phyloP scores from a whole-genome alignment of 352 stramenopile species.

The Globisporangium paroecandrum region DNA sequence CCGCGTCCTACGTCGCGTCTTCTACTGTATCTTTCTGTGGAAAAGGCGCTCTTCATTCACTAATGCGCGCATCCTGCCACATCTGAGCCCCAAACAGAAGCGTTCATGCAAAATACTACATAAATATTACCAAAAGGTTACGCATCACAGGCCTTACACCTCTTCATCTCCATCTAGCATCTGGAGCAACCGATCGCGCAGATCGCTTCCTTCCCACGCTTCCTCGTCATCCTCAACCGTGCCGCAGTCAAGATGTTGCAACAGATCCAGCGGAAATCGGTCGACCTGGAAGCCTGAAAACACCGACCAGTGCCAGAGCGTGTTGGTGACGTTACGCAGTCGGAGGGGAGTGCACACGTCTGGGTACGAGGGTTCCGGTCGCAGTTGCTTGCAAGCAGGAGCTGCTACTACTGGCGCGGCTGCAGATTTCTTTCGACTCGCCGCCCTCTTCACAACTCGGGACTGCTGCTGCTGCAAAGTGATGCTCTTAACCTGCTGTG shows the following conservation, averaged over 20 bases:
- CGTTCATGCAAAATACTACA: background rate
- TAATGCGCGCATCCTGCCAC: too few relatives aligned
- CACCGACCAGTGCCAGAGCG: slow-evolving; percentile 34
- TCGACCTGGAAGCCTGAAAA: slow-evolving; percentile 27
- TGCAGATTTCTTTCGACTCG: slow-evolving; percentile 1
- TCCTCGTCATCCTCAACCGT: background rate
- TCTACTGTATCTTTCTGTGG: too few relatives aligned
- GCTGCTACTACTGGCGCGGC: background rate
- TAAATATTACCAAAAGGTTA: background rate
- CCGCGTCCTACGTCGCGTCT: too few relatives aligned
- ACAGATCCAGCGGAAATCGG: background rate
- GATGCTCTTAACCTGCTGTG: slow-evolving; percentile 32
- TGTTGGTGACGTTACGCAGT: slow-evolving; percentile 29
- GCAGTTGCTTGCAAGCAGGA: background rate
- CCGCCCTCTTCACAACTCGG: background rate
- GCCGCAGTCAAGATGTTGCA: background rate
- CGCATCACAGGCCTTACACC: background rate
- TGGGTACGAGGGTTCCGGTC: background rate
- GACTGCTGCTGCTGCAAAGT: slow-evolving; percentile 17
- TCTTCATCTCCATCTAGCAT: background rate
- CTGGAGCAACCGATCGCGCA: background rate
- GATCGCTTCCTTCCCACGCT: background rate
- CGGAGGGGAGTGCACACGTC: slow-evolving; percentile 21
- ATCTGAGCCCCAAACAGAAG: background rate
- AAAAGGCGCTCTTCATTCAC: too few relatives aligned